These are phyloP conservation scores for Pulveroboletus sp. DNA, from an alignment of 768 basidiomycete genomes.

Conservation along the genomic window DNA sequence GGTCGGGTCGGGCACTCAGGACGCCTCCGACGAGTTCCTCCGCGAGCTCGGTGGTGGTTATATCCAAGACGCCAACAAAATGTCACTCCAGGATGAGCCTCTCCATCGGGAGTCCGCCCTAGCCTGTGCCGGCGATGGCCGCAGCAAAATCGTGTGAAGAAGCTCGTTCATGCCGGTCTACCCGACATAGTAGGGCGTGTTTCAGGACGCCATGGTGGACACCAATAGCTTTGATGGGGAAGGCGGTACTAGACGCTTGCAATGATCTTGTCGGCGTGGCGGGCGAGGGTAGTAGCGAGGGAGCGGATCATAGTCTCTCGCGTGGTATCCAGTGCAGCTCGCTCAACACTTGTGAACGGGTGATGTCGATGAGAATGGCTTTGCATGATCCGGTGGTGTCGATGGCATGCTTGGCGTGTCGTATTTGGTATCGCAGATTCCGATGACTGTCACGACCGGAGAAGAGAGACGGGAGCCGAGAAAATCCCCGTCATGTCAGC, in stretches of 20 bases:
- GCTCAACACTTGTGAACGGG: slow-evolving; percentile 18
- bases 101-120: slow-evolving; percentile 31
- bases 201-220: slow-evolving; percentile 32
- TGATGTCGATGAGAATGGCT: slow-evolving; percentile 29
- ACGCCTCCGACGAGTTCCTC: slow-evolving; percentile 31
- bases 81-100: slow-evolving; percentile 22
- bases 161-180: slow-evolving; percentile 31
- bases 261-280: slow-evolving; percentile 7
- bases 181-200: slow-evolving; percentile 26
- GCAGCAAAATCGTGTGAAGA: slow-evolving; percentile 21
- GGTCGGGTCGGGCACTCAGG: slow-evolving; percentile 24
- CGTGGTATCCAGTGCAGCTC: slow-evolving; percentile 2
- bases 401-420: slow-evolving; percentile 22
- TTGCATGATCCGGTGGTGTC: slow-evolving; percentile 10
- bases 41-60: slow-evolving; percentile 33
- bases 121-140: slow-evolving; percentile 28
- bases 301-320: slow-evolving; percentile 20
- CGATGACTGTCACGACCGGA: slow-evolving; percentile 23
- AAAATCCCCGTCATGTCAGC: slow-evolving; percentile 23
- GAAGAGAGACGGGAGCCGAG: neutral
- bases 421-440: slow-evolving; percentile 29
- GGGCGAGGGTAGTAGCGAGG: slow-evolving; percentile 15
- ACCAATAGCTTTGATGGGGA: slow-evolving; percentile 27
- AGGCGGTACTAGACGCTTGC: slow-evolving; percentile 18
- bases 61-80: slow-evolving; percentile 27